Percentiles rank a stretch among this genome's conserved stretches.
Evolutionary conservation across 371 early-diverging fungal genomes (phyloP).

Genomic region (Aphelidium insulamus): DNA sequence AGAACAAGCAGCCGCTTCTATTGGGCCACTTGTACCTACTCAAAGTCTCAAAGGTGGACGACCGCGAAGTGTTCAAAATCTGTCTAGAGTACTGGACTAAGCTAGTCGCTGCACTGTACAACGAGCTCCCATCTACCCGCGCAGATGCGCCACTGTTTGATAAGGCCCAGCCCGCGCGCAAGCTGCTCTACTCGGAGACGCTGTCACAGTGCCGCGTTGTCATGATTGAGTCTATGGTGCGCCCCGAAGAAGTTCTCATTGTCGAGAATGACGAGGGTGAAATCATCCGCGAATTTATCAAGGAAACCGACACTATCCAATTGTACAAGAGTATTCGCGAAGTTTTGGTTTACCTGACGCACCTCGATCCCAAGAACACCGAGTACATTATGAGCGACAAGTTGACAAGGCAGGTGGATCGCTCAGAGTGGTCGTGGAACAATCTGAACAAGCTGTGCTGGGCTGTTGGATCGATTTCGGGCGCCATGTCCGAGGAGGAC

Average conservation of each 20-base stretch:
- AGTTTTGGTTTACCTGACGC: conserved; percentile 88
- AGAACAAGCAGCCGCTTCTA: conserved; percentile 35
- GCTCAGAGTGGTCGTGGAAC: conserved; percentile 82
- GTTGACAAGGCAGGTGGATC: conserved; percentile 74
- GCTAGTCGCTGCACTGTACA: conserved; percentile 56
- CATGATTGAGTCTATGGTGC: conserved; percentile 91
- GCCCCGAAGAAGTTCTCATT: conserved; percentile 92
- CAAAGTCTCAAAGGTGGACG: conserved; percentile 69
- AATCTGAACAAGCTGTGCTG: conserved; percentile 96
- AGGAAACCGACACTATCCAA: conserved; percentile 95
- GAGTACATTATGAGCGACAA: conserved; percentile 86
- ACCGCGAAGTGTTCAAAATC: conserved; percentile 91
- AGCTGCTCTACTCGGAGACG: conserved; percentile 49
- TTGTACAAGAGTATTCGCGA: conserved; percentile 96
- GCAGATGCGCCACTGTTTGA: conserved; percentile 16
- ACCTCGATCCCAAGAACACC: conserved; percentile 76
- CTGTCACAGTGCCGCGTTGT: conserved; percentile 64
- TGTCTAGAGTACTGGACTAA: conserved; percentile 92
- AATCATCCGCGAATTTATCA: conserved; percentile 92
- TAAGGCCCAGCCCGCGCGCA: conserved; percentile 26
- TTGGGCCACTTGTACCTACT: conserved; percentile 73
- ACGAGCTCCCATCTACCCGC: conserved; percentile 41
- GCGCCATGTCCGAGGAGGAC: conserved; percentile 82
- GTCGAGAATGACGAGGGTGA: conserved; percentile 99
- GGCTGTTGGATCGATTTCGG: conserved; percentile 97